Conservation (phyloP, 1,284 basidiomycete species). For the Microbotryum saponariae region DNA sequence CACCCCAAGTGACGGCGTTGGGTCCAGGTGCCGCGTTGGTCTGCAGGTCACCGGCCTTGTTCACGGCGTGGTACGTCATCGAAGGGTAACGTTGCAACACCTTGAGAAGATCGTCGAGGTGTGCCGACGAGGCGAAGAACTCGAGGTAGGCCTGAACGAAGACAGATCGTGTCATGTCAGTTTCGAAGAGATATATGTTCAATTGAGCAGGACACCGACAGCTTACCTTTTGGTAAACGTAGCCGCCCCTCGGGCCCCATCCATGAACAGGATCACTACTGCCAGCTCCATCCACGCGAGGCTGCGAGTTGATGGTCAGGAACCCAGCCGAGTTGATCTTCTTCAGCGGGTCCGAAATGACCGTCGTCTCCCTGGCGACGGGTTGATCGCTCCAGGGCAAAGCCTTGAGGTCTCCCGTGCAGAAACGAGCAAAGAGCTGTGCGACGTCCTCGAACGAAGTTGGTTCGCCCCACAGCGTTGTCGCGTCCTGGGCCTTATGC, state of each 20-base stretch:
- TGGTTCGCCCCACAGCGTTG: constrained; percentile 75
- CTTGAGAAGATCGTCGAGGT: constrained; percentile 66
- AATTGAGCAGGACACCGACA: neutral
- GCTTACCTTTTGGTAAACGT: constrained; percentile 45
- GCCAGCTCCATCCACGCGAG: constrained; percentile 71
- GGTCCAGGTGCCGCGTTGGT: constrained; percentile 92
- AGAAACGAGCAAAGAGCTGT: constrained; percentile 60
- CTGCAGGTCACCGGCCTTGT: constrained; percentile 68
- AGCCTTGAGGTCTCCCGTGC: constrained; percentile 55
- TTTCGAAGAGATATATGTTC: neutral
- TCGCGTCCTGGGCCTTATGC: constrained; percentile 55
- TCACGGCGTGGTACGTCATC: constrained; percentile 88
- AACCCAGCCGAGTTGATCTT: constrained; percentile 66
- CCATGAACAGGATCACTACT: constrained; percentile 56
- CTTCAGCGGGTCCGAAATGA: constrained; percentile 72
- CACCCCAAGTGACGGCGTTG: constrained; percentile 99
- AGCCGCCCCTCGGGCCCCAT: constrained; percentile 46
- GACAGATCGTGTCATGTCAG: neutral
- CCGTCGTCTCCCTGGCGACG: constrained; percentile 72
- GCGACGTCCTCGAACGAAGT: constrained; percentile 64
- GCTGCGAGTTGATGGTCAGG: constrained; percentile 97
- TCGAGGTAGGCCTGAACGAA: constrained; percentile 80
- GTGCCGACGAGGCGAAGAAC: constrained; percentile 75
- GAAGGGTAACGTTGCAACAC: constrained; percentile 70
- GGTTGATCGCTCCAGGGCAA: constrained; percentile 88